These are phyloP conservation scores for Rhodotorula sphaerocarpa DNA, from an alignment of 768 basidiomycete species.

Conservation along the genomic window DNA sequence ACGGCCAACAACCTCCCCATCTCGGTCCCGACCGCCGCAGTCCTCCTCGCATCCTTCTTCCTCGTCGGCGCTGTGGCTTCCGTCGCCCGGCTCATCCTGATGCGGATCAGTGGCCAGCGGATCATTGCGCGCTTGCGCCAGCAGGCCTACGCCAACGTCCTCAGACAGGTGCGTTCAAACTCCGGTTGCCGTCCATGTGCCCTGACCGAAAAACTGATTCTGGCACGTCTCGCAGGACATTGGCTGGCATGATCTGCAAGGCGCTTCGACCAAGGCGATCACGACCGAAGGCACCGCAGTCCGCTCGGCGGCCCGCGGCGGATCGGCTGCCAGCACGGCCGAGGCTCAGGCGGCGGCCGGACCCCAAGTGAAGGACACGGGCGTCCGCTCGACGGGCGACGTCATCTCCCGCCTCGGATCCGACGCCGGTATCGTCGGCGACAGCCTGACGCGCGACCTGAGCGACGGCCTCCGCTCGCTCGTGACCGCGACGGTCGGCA, in stretches of 20 bases:
- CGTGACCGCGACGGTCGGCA: slow-evolving; percentile 94
- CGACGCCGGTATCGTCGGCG: slow-evolving; percentile 83
- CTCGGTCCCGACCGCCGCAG: slow-evolving; percentile 70
- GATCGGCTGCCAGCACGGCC: not conserved
- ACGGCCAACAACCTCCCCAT: slow-evolving; percentile 57
- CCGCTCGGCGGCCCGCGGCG: not conserved
- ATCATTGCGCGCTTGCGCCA: slow-evolving; percentile 83
- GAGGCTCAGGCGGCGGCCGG: not conserved
- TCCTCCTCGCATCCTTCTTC: slow-evolving; percentile 63
- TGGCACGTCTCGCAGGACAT: slow-evolving; percentile 17
- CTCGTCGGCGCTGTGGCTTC: slow-evolving; percentile 81
- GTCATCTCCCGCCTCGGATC: slow-evolving; percentile 81
- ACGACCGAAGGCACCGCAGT: not conserved
- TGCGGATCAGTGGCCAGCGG: slow-evolving; percentile 81
- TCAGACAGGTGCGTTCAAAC: slow-evolving; percentile 1
- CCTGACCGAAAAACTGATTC: not conserved
- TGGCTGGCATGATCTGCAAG: slow-evolving; percentile 36
- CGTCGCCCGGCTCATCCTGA: slow-evolving; percentile 69
- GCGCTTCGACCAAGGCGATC: slow-evolving; percentile 12
- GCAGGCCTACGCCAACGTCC: slow-evolving; percentile 60
- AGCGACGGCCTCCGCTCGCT: slow-evolving; percentile 55
- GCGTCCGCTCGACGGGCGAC: slow-evolving; percentile 67
- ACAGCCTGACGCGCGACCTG: slow-evolving; percentile 49
- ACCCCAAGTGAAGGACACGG: slow-evolving; percentile 18
- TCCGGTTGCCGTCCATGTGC: not conserved